Evolutionary conservation across 768 basidiomycete genomes (phyloP).

Genomic region (Kwoniella pini): DNA sequence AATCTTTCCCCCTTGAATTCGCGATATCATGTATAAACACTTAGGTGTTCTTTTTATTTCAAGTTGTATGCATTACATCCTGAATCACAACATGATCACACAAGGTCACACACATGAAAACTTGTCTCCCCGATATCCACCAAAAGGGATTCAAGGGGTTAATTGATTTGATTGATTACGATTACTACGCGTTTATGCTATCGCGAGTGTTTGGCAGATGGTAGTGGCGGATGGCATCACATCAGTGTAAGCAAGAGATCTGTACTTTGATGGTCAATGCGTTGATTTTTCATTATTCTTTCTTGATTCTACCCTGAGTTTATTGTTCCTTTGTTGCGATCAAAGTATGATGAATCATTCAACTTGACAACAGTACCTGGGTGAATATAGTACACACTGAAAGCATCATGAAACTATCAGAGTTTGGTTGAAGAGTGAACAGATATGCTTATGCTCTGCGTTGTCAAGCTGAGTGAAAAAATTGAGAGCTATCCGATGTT

Average conservation of each 20-base stretch:
- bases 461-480: too few species aligned
- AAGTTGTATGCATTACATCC: neutral
- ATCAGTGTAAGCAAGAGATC: neutral
- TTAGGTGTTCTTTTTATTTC: neutral
- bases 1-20: neutral
- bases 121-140: too few species aligned
- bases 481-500: too few species aligned
- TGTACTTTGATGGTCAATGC: neutral
- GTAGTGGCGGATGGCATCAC: neutral
- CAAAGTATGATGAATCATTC: neutral
- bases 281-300: neutral
- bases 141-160: too few species aligned
- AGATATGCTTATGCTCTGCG: too few species aligned
- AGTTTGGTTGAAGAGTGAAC: too few species aligned
- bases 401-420: too few species aligned
- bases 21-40: neutral
- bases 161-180: too few species aligned
- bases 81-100: too few species aligned
- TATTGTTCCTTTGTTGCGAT: neutral
- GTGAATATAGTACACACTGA: neutral
- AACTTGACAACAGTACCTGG: neutral
- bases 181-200: too few species aligned
- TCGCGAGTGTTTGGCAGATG: too few species aligned
- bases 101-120: too few species aligned
- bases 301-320: neutral